Conservation (phyloP, 106 monocot genomes). For the Dactylorhiza incarnata region DNA sequence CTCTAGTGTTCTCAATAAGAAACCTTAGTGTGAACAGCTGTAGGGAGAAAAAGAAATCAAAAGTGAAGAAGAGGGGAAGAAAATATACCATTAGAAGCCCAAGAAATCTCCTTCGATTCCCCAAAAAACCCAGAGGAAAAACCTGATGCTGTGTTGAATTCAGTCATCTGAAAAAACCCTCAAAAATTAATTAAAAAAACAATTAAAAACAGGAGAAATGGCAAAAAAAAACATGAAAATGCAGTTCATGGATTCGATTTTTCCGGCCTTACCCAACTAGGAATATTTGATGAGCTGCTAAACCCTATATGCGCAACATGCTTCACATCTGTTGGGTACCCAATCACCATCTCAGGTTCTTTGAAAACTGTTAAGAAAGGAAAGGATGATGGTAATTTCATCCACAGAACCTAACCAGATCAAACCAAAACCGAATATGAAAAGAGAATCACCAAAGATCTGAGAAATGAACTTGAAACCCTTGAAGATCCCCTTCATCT, state of each 20-base stretch:
- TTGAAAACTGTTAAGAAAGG: constrained; percentile 35
- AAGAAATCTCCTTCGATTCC: constrained; percentile 47
- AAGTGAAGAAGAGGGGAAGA: not conserved
- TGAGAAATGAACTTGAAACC: constrained; percentile 68
- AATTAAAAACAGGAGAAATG: not conserved
- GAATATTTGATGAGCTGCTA: constrained; percentile 36
- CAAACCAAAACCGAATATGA: not conserved
- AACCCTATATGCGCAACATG: constrained; percentile 89
- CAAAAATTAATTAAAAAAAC: not conserved
- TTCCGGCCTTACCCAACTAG: constrained; percentile 56
- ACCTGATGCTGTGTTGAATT: constrained; percentile 56
- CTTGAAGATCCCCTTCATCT: constrained; percentile 81
- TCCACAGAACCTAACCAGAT: not conserved
- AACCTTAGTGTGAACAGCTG: no score
- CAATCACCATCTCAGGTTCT: constrained; percentile 91
- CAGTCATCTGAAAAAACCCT: constrained; percentile 45
- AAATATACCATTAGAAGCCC: constrained; percentile 58
- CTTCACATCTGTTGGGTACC: constrained; percentile 83
- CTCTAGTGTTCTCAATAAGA: no score
- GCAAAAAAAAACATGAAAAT: not conserved
- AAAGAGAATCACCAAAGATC: constrained; percentile 57
- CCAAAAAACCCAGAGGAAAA: constrained; percentile 42
- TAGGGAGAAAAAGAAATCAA: not conserved
- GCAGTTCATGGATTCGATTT: constrained; percentile 1
- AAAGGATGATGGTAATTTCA: not conserved